These are phyloP conservation scores for Boletus bicolor DNA, from an alignment of 768 basidiomycete species.

Conservation along the genomic window DNA sequence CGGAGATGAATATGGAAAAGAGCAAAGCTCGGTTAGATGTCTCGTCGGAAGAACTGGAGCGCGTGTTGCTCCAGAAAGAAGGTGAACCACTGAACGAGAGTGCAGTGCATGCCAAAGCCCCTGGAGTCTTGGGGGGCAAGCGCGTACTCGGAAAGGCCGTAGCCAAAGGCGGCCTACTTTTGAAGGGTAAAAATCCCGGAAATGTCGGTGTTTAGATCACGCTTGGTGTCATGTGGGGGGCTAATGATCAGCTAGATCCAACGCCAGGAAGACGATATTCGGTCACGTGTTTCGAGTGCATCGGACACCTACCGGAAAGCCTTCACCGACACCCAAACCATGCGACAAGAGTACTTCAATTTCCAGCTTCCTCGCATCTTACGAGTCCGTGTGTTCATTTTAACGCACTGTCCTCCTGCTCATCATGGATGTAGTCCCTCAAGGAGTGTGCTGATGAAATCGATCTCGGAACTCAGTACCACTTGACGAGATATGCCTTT, in stretches of 20 bases:
- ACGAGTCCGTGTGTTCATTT: conserved; percentile 55
- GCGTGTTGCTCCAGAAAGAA: conserved; percentile 89
- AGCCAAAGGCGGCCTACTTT: conserved; percentile 80
- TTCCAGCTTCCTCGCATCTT: conserved; percentile 93
- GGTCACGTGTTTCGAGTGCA: conserved; percentile 76
- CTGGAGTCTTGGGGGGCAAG: conserved; percentile 63
- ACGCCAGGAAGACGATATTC: conserved; percentile 92
- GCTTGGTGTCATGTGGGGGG: conserved; percentile 1
- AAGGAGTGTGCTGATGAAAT: conserved; percentile 97
- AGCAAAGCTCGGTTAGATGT: conserved; percentile 81
- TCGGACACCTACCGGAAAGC: conserved; percentile 91
- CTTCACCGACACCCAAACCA: conserved; percentile 81
- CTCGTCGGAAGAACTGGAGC: conserved; percentile 91
- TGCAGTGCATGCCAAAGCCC: conserved; percentile 58
- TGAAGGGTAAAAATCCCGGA: conserved; percentile 91
- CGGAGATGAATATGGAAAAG: conserved; percentile 84
- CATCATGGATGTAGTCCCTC: conserved; percentile 53
- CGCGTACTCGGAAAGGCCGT: conserved; percentile 88
- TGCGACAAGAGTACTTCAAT: conserved; percentile 97
- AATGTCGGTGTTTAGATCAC: conserved; percentile 47
- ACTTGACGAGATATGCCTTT: conserved; percentile 91
- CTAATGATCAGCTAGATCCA: conserved; percentile 53
- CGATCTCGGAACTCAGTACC: conserved; percentile 97
- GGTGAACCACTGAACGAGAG: conserved; percentile 89
- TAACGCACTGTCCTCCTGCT: background rate